Conservation (phyloP, 2,329 filamentous ascomycete species). For the Trichoderma simmonsii region DNA sequence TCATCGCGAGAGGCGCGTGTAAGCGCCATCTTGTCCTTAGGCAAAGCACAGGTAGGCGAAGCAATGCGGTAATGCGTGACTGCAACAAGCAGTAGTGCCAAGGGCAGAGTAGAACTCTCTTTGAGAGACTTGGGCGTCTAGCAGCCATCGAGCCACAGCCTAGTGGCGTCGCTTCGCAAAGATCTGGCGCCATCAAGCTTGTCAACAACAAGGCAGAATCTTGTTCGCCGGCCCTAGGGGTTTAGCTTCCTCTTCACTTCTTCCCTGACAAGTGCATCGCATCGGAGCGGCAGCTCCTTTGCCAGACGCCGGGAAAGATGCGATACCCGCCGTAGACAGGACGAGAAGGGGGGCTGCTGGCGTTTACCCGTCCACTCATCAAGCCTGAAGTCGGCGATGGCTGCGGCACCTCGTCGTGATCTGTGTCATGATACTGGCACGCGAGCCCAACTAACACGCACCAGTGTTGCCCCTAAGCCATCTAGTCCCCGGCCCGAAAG, state of each 20-base stretch:
- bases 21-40: background rate
- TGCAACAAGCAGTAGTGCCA: background rate
- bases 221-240: background rate
- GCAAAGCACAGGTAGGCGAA: background rate
- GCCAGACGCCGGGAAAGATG: conserved; percentile 6
- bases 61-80: background rate
- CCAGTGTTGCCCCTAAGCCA: background rate
- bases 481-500: background rate
- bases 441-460: background rate
- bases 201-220: background rate
- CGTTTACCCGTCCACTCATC: conserved; percentile 8
- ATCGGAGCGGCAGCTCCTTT: background rate
- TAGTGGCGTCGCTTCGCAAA: background rate
- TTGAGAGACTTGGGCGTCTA: background rate
- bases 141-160: background rate
- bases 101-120: background rate
- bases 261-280: background rate
- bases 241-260: background rate
- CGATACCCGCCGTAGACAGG: conserved; percentile 4
- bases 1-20: background rate
- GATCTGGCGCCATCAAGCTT: background rate
- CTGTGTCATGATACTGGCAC: background rate
- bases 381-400: background rate
- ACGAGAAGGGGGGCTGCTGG: background rate
- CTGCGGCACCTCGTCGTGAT: background rate